These are phyloP conservation scores for Trichophyton schoenleinii DNA, from an alignment of 2,329 filamentous ascomycete genomes.

Conservation along the genomic window DNA sequence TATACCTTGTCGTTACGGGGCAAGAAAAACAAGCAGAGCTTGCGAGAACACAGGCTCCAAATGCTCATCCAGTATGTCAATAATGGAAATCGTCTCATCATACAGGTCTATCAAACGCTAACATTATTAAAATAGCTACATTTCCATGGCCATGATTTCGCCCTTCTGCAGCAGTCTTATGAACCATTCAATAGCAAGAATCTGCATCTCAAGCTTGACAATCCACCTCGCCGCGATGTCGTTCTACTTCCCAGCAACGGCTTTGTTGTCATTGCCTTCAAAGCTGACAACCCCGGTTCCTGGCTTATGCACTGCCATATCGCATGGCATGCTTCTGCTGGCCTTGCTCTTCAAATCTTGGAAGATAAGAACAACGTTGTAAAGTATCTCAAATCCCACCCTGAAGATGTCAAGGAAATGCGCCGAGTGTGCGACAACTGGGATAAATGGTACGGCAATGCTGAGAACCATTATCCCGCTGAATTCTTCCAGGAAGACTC, in stretches of 20 bases:
- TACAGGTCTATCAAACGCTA: not conserved
- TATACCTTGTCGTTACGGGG: conserved; percentile 12
- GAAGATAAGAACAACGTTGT: conserved; percentile 26
- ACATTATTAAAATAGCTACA: conserved; percentile 36
- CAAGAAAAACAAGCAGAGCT: not conserved
- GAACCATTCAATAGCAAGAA: conserved; percentile 19
- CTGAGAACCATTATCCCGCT: not conserved
- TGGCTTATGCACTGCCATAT: conserved; percentile 49
- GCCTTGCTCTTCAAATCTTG: conserved; percentile 44
- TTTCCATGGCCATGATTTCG: conserved; percentile 60
- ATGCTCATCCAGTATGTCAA: conserved; percentile 11
- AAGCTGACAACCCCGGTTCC: conserved; percentile 42
- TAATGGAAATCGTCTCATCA: not conserved
- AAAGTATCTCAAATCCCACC: not conserved
- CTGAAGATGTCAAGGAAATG: conserved; percentile 1
- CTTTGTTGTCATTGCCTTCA: conserved; percentile 39
- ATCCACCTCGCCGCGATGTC: conserved; percentile 38
- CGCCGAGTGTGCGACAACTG: not conserved
- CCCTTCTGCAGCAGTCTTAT: conserved; percentile 42
- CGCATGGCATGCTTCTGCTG: conserved; percentile 50
- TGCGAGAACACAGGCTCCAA: conserved; percentile 1
- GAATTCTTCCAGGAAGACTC: conserved; percentile 6
- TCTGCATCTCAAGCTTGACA: conserved; percentile 22
- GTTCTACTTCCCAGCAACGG: conserved; percentile 34
- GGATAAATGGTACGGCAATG: conserved; percentile 4